phyloP scores from a whole-genome alignment of 257 asterid genomes.

The Forsythia viridissima region DNA sequence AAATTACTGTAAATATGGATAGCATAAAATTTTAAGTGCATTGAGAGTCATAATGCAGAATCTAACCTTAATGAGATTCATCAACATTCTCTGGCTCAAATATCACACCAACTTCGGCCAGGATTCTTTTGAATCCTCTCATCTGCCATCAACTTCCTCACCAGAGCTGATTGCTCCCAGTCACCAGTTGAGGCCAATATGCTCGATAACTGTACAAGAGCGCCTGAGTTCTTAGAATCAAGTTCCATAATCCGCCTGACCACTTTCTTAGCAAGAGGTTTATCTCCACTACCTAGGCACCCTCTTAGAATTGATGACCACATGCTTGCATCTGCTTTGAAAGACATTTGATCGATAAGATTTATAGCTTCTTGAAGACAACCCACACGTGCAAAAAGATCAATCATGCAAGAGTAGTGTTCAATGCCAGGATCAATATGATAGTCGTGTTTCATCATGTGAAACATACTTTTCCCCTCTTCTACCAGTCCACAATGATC shows the following conservation, averaged over 20 bases:
- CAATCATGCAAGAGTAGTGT: conserved; percentile 93
- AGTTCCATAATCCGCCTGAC: conserved; percentile 56
- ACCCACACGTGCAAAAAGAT: conserved; percentile 77
- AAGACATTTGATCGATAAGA: conserved; percentile 58
- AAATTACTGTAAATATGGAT: neutral
- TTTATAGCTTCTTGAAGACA: conserved; percentile 60
- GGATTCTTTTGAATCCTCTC: conserved; percentile 58
- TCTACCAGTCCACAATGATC: conserved; percentile 88
- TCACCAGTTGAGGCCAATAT: conserved; percentile 70
- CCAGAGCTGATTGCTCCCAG: conserved; percentile 66
- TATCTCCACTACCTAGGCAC: conserved; percentile 63
- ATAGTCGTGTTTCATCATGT: conserved; percentile 58
- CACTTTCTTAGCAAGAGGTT: conserved; percentile 52
- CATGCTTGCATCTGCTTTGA: conserved; percentile 63
- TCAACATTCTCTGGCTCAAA: neutral
- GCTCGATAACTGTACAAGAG: conserved; percentile 73
- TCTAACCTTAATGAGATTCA: neutral
- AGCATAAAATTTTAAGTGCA: neutral
- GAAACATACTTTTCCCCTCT: conserved; percentile 76
- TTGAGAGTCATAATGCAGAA: neutral
- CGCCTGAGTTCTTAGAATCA: conserved; percentile 70
- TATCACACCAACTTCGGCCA: conserved; percentile 80
- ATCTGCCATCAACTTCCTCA: conserved; percentile 72
- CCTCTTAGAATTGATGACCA: conserved; percentile 85
- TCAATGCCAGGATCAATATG: conserved; percentile 68